These are phyloP conservation scores for Phtheirospermum japonicum DNA, from an alignment of 257 asterid species.

Conservation along the genomic window DNA sequence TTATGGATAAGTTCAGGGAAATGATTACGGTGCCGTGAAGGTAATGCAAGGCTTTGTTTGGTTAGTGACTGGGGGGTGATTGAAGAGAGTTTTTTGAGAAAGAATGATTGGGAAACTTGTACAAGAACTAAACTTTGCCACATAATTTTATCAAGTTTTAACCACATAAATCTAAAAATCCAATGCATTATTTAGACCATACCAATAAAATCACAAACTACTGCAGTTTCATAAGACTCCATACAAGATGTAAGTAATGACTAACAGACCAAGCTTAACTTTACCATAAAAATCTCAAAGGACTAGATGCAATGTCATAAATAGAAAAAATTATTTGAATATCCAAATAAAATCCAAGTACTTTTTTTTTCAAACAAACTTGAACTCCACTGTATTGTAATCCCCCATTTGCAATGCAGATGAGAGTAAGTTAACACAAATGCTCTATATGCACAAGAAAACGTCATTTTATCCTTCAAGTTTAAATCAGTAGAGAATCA, in stretches of 20 bases:
- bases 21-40: too few relatives aligned
- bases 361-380: neutral
- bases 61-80: too few relatives aligned
- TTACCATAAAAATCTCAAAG: slow-evolving; percentile 4
- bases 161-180: slow-evolving; percentile 17
- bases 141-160: slow-evolving; percentile 13
- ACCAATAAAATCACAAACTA: slow-evolving; percentile 5
- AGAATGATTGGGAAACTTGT: too few relatives aligned
- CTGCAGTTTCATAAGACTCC: slow-evolving; percentile 16
- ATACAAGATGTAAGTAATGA: neutral
- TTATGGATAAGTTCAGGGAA: too few relatives aligned
- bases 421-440: neutral
- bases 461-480: neutral
- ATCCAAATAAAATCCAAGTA: neutral
- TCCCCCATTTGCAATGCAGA: slow-evolving; percentile 9
- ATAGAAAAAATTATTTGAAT: slow-evolving; percentile 10
- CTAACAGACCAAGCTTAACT: slow-evolving; percentile 8
- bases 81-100: too few relatives aligned
- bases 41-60: too few relatives aligned
- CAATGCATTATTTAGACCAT: slow-evolving; percentile 14
- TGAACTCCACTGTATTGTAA: slow-evolving; percentile 14
- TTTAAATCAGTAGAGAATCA: slow-evolving; percentile 18
- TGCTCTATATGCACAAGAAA: slow-evolving; percentile 15
- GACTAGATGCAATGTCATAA: slow-evolving; percentile 5
- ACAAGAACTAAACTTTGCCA: neutral